phyloP scores from a whole-genome alignment of 352 stramenopile species.

The Globisporangium parvum region DNA sequence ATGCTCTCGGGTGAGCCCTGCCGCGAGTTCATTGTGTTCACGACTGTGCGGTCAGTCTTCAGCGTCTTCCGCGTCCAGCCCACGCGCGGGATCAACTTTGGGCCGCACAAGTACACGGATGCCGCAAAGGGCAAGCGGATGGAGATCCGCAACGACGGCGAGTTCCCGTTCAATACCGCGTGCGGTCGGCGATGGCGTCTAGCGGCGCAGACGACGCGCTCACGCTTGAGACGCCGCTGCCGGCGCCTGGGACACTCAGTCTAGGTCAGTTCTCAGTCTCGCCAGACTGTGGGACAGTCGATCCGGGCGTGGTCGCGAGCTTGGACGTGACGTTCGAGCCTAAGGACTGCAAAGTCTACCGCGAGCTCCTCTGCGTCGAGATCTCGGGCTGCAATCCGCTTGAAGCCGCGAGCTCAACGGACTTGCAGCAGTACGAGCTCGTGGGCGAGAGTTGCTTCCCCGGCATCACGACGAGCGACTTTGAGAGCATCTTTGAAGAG shows the following conservation, averaged over 20 bases:
- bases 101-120: conserved; percentile 88
- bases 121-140: conserved; percentile 62
- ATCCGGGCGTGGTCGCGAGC: conserved; percentile 69
- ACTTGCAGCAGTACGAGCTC: conserved; percentile 78
- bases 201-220: conserved; percentile 12
- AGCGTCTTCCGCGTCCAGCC: conserved; percentile 86
- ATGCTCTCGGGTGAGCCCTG: conserved; percentile 87
- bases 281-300: conserved; percentile 71
- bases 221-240: conserved; percentile 33
- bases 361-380: conserved; percentile 59
- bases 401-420: conserved; percentile 19
- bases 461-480: conserved; percentile 86
- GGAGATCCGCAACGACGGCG: conserved; percentile 91
- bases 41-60: conserved; percentile 74
- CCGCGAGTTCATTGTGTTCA: conserved; percentile 84
- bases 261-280: conserved; percentile 79
- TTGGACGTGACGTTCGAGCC: conserved; percentile 84
- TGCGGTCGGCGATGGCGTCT: conserved; percentile 19
- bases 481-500: conserved; percentile 93
- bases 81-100: conserved; percentile 90
- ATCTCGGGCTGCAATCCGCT: conserved; percentile 68
- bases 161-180: conserved; percentile 90
- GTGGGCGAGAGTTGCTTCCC: conserved; percentile 92
- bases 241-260: conserved; percentile 23
- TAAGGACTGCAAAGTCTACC: conserved; percentile 63